Base-by-base conservation (phyloP, 2,329 filamentous ascomycete species). In the Cladophialophora exuberans region DNA sequence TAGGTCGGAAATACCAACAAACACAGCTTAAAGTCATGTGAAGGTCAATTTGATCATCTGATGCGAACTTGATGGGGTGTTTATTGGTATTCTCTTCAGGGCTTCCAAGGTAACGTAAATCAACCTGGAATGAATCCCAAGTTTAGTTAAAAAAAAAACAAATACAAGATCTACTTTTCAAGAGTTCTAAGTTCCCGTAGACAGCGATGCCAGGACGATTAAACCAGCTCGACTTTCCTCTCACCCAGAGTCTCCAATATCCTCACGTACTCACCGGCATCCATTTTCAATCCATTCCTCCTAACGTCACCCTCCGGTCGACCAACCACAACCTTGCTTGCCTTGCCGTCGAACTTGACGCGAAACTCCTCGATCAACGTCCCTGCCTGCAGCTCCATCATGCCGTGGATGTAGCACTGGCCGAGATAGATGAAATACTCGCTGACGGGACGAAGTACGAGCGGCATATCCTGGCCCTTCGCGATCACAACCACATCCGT, bases 361-460 rank as follows among this genome's bases (percentile, higher is more conserved):
- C 38, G 43, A 33, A 58, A 58, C 45, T 58, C 52, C 26, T 58
- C 56, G 15, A 55, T 58, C 17, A 58, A 36, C 13, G 18, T 42
- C 18, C 49, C 54, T 1, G 54, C 56, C 20, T 51, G 17, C 13
- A 30, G 23, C n/a, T 44, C 36, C 57, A 59, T 59, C 45, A 59
- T 59, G 11, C 48, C 57, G 22, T 59, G 54, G n/a, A 59, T 13
- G 30, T 57, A 57, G 44, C 57, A 53, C 13, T 56, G 38, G 11
- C 53, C 57, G 11, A 57, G 17, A 25, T 51, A 43, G 30, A 51
- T 18, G 25, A 47, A 59, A 20, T 31, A 42, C 11, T 52, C 52
- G 10, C 26, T 36, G 23, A 52, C 28, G 3, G 39, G 56, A 17
- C 52, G 52, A 13, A 59, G 45, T 18, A 56, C 46, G 39, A 56